Percentiles rank a stretch among this genome's conserved stretches.
Evolutionary conservation across 768 basidiomycete species (phyloP).

Genomic region (Mycena albidolilacea): DNA sequence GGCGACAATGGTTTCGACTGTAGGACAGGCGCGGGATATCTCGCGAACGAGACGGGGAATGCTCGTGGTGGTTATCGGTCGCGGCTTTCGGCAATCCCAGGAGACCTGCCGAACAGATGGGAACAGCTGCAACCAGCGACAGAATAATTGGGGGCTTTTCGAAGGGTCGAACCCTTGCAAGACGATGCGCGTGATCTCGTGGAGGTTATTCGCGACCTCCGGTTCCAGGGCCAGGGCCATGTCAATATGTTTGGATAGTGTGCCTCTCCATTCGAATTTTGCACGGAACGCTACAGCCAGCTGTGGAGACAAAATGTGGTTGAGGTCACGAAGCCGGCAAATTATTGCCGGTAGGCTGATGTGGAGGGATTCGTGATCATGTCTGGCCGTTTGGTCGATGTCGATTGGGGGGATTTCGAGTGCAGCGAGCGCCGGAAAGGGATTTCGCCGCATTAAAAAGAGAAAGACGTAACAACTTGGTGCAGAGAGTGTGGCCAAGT

Average conservation of each 20-base stretch:
- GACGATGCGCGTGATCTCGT: constrained; percentile 20
- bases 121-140: constrained; percentile 23
- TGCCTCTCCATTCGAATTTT: neutral
- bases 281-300: neutral
- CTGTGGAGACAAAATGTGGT: constrained; percentile 4
- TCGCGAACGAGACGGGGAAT: constrained; percentile 12
- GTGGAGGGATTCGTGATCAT: neutral
- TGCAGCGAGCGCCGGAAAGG: neutral
- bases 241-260: constrained; percentile 12
- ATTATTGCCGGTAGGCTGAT: constrained; percentile 5
- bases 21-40: constrained; percentile 21
- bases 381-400: neutral
- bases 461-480: constrained; percentile 2
- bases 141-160: neutral
- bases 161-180: constrained; percentile 4
- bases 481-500: constrained; percentile 13
- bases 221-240: constrained; percentile 13
- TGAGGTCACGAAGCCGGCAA: constrained; percentile 9
- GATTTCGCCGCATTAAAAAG: constrained; percentile 18
- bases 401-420: neutral
- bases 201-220: neutral
- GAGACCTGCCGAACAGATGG: constrained; percentile 9
- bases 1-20: neutral
- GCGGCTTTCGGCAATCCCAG: neutral
- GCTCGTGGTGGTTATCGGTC: neutral